These are phyloP conservation scores for Madurella mycetomatis DNA, from an alignment of 2,329 filamentous ascomycete species.

Conservation along the genomic window DNA sequence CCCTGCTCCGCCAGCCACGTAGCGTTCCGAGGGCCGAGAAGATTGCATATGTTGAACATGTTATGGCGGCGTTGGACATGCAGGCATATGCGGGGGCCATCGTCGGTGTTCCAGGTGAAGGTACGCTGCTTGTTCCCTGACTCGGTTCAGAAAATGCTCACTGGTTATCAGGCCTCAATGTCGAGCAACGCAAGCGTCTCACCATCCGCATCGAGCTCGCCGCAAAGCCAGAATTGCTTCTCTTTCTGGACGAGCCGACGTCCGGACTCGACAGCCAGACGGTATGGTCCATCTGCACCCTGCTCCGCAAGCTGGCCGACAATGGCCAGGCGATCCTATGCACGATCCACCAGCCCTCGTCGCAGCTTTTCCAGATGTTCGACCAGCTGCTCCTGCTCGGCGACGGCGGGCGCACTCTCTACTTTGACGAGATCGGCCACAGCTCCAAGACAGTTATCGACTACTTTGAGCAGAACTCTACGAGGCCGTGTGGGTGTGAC, in stretches of 20 bases:
- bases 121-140: too few relatives aligned
- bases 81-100: conserved; percentile 62
- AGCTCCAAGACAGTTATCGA: too few relatives aligned
- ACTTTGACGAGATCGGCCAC: conserved; percentile 64
- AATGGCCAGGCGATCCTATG: conserved; percentile 47
- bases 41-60: conserved; percentile 57
- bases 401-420: conserved; percentile 61
- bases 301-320: conserved; percentile 61
- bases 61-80: conserved; percentile 62
- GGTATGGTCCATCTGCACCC: conserved; percentile 65
- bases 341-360: conserved; percentile 49
- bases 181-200: conserved; percentile 58
- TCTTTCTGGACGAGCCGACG: conserved; percentile 70
- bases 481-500: too few relatives aligned
- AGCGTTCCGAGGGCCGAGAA: conserved; percentile 56
- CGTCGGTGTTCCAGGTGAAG: conserved; percentile 58
- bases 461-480: too few relatives aligned
- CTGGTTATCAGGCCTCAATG: too few relatives aligned
- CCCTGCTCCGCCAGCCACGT: conserved; percentile 55
- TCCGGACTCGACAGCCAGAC: conserved; percentile 70
- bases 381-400: conserved; percentile 59
- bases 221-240: conserved; percentile 52
- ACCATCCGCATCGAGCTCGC: conserved; percentile 59
- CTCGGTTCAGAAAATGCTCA: too few relatives aligned
- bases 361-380: conserved; percentile 45